Conservation (phyloP, 352 stramenopile genomes). For the Pilasporangium apinafurcum region DNA sequence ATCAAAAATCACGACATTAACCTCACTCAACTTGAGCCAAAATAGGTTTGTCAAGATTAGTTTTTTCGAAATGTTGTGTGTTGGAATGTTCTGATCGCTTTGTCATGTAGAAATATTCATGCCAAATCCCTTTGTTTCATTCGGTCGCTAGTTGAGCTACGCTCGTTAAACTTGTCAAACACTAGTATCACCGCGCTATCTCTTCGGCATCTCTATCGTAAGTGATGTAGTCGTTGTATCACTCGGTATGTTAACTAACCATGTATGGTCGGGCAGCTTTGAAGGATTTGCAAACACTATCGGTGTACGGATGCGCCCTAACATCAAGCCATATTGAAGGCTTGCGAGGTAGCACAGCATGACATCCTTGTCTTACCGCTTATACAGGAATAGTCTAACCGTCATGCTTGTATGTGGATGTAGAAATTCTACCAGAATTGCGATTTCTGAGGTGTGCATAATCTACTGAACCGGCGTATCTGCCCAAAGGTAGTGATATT, state of each 20-base stretch:
- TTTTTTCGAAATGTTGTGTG: background rate
- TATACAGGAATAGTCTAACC: background rate
- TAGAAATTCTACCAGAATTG: constrained; percentile 47
- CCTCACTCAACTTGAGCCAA: constrained; percentile 75
- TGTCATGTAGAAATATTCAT: constrained; percentile 51
- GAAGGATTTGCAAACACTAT: constrained; percentile 45
- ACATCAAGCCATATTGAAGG: constrained; percentile 42
- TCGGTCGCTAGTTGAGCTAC: constrained; percentile 45
- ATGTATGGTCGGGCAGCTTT: constrained; percentile 18
- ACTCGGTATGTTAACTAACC: background rate
- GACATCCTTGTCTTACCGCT: background rate
- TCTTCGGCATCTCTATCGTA: constrained; percentile 66
- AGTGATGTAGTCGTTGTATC: constrained; percentile 1
- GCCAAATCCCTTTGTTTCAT: constrained; percentile 59
- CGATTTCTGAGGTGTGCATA: constrained; percentile 39
- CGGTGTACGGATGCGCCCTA: constrained; percentile 47
- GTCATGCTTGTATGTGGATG: background rate
- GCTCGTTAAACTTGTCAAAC: constrained; percentile 72
- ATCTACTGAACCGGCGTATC: background rate
- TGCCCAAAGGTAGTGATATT: background rate
- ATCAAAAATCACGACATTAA: constrained; percentile 65
- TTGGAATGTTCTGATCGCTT: background rate
- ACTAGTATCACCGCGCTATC: constrained; percentile 60
- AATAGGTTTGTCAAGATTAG: constrained; percentile 33
- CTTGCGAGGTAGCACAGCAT: constrained; percentile 29